A percentile compares a stretch with the other conserved stretches of the same genome.
Evolutionary conservation across 805 yeast species (phyloP).

Genomic region (Saccharomycopsis vini): DNA sequence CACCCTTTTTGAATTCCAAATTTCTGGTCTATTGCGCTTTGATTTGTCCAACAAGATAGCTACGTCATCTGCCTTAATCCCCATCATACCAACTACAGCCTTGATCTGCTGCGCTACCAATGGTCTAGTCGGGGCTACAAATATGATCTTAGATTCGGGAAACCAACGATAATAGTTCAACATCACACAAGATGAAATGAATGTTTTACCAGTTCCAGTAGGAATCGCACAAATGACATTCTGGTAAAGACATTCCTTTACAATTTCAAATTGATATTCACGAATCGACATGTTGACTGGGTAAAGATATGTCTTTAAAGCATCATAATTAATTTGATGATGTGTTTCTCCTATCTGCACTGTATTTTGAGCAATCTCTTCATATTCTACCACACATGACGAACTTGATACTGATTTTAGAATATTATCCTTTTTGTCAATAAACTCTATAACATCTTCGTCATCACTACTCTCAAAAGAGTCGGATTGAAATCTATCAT

Average conservation of each 20-base stretch:
- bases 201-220: conserved; percentile 95
- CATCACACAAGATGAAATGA: conserved; percentile 92
- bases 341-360: conserved; percentile 37
- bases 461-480: conserved; percentile 14
- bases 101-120: conserved; percentile 92
- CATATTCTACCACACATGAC: conserved; percentile 25
- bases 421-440: not conserved
- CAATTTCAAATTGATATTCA: conserved; percentile 83
- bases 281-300: conserved; percentile 81
- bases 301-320: conserved; percentile 49
- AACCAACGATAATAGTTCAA: conserved; percentile 86
- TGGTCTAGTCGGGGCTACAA: conserved; percentile 96
- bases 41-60: conserved; percentile 64
- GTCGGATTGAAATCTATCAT: conserved; percentile 14
- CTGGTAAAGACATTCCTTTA: conserved; percentile 56
- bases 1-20: conserved; percentile 73
- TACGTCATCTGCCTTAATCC: conserved; percentile 66
- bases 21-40: conserved; percentile 54
- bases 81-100: conserved; percentile 83
- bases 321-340: conserved; percentile 37
- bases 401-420: not conserved
- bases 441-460: conserved; percentile 3
- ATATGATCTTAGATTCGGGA: conserved; percentile 64
- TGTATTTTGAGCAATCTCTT: conserved; percentile 26
- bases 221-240: conserved; percentile 87